Percentiles rank a stretch among this genome's conserved stretches.
phyloP scores from a whole-genome alignment of 2,329 filamentous ascomycete species.

The Talaromyces sp. region DNA sequence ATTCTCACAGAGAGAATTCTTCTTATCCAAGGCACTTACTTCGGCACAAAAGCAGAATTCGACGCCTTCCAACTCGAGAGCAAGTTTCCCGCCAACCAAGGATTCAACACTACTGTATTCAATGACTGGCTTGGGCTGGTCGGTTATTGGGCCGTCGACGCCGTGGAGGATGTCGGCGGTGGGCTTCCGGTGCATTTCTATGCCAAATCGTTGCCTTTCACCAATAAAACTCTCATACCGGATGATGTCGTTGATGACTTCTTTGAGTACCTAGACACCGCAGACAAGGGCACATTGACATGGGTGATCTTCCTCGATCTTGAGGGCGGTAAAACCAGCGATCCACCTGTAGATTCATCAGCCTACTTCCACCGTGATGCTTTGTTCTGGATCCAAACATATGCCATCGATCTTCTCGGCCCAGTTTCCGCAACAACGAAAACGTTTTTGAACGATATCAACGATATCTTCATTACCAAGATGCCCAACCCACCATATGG shows the following conservation, averaged over 20 bases:
- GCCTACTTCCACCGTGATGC: conserved; percentile 62
- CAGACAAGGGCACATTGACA: conserved; percentile 48
- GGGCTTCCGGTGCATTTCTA: conserved; percentile 49
- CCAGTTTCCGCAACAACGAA: conserved; percentile 43
- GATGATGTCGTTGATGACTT: conserved; percentile 44
- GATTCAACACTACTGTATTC: conserved; percentile 19
- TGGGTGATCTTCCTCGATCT: conserved; percentile 63
- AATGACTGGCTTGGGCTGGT: conserved; percentile 27
- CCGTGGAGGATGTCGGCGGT: conserved; percentile 20
- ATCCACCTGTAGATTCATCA: conserved; percentile 53
- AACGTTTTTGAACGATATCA: conserved; percentile 51
- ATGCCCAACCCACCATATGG: conserved; percentile 38
- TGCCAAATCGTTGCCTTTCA: conserved; percentile 55
- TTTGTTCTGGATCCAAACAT: conserved; percentile 60
- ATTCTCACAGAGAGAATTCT: conserved; percentile 51
- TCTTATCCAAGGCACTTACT: conserved; percentile 58
- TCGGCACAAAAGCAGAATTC: conserved; percentile 56
- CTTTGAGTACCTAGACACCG: conserved; percentile 51
- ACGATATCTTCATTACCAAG: conserved; percentile 28
- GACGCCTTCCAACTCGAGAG: conserved; percentile 31
- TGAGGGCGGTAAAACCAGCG: conserved; percentile 56
- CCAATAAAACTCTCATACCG: conserved; percentile 45
- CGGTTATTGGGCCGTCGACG: conserved; percentile 21
- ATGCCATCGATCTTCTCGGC: conserved; percentile 48
- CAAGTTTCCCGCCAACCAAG: conserved; percentile 19